These are phyloP conservation scores for Penicillium dipodomyicola DNA, from an alignment of 495 filamentous ascomycete species.

Conservation along the genomic window DNA sequence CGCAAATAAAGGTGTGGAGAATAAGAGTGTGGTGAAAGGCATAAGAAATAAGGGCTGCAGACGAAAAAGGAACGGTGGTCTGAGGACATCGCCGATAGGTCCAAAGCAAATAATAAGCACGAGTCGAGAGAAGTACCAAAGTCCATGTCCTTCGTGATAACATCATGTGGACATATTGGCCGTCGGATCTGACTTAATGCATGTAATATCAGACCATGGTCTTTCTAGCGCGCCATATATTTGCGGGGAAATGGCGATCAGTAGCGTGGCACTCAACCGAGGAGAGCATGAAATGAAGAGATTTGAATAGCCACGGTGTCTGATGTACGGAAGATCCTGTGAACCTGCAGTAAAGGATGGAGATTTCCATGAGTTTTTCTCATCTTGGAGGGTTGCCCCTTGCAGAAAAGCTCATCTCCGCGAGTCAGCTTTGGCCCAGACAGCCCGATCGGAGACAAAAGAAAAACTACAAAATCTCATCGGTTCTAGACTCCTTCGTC, in stretches of 20 bases:
- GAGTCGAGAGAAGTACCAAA: slow-evolving; percentile 13
- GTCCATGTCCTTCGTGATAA: slow-evolving; percentile 17
- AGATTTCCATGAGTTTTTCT: slow-evolving; percentile 13
- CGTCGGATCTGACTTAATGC: slow-evolving; percentile 9
- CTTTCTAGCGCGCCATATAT: slow-evolving; percentile 14
- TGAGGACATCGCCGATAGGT: slow-evolving; percentile 8
- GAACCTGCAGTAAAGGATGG: slow-evolving; percentile 19
- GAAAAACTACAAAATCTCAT: not conserved
- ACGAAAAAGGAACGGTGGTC: not conserved
- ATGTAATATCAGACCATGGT: slow-evolving; percentile 6
- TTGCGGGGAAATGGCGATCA: slow-evolving; percentile 28
- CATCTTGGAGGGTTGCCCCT: slow-evolving; percentile 31
- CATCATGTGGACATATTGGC: slow-evolving; percentile 24
- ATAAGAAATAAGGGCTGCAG: not conserved
- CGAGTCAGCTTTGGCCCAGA: slow-evolving; percentile 11
- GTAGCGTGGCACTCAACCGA: slow-evolving; percentile 9
- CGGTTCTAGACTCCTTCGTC: not conserved
- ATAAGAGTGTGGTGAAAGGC: slow-evolving; percentile 9
- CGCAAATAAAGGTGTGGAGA: slow-evolving; percentile 32
- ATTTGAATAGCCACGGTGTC: not conserved
- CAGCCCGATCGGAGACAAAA: slow-evolving; percentile 9
- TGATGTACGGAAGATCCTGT: not conserved
- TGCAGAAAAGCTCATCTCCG: slow-evolving; percentile 17
- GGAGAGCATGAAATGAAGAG: not conserved
- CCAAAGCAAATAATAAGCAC: not conserved